Base-by-base conservation (phyloP, 108 stramenopile genomes). In the Discostella stelligeroides region DNA sequence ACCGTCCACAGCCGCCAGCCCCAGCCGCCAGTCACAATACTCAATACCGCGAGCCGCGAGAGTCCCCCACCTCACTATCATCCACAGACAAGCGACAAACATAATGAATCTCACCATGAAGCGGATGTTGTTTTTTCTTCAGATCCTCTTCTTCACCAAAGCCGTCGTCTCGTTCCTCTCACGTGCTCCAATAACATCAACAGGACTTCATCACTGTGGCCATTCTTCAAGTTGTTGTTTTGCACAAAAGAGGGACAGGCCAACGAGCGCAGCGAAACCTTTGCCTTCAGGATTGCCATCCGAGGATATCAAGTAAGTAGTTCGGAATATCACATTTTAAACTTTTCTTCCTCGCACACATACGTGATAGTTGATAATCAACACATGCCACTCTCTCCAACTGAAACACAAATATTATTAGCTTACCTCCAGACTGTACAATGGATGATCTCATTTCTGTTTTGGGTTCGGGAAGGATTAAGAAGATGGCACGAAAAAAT, bases 401-500 rank as follows among this genome's bases (percentile, higher is more conserved):
- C 46, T 47, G 10, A 47, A 15, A 17, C 3, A 17, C 17, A 17
- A 7, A 9, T 17, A n/a, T n/a, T n/a, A 45, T 5, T 27, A 58
- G 57, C 18, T 34, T 58, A n/a, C 57, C 57, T 7, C 29, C 27
- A 10, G 57, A 58, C 18, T 58, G 57, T 10, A 37, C 57, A 7
- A 62, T 62, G 70, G 27, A 40, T 37, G 39, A 71, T 39, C 7
- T 71, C n/a, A 61, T 71, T 62, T 50, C 39, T 0, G 39, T 71
- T 2, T 45, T 71, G 60, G 70, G 70, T 0, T 37, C 37, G 23
- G 51, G 56, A 0, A 29, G 70, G 12, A 15, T 71, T 2, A 62
- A 62, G 60, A 71, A 59, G 60, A 60, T 50, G 12, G 70, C 70
- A 27, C 37, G 70, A 29, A 71, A 71, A 37, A 60, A 62, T 28